These are phyloP conservation scores for Zychaea mexicana DNA, from an alignment of 371 early-diverging fungal species.

Conservation along the genomic window DNA sequence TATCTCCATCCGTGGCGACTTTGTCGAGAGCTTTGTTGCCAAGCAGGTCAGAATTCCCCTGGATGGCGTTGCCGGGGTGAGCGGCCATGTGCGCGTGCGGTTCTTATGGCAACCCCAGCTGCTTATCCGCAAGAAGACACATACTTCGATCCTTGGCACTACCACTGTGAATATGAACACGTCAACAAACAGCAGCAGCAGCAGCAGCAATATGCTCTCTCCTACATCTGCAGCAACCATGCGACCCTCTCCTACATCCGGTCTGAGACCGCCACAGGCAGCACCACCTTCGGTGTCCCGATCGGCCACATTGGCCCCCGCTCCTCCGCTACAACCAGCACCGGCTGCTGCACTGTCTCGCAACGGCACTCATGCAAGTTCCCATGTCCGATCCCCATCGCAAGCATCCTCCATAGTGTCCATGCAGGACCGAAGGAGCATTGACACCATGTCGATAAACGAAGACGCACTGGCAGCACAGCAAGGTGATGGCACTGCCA, in stretches of 20 bases:
- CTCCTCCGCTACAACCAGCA: not conserved
- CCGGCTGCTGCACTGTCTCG: not conserved
- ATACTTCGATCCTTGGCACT: slow-evolving; percentile 36
- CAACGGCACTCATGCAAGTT: slow-evolving; percentile 4
- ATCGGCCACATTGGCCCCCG: not conserved
- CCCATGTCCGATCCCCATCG: not conserved
- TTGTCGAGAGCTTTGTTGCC: slow-evolving; percentile 41
- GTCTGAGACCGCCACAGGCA: not conserved
- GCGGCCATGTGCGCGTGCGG: slow-evolving; percentile 39
- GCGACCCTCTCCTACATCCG: slow-evolving; percentile 6
- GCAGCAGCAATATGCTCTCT: slow-evolving; percentile 1
- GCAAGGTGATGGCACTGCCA: slow-evolving; percentile 15
- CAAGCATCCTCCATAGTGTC: slow-evolving; percentile 8
- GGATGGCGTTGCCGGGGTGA: slow-evolving; percentile 45
- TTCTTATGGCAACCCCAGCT: slow-evolving; percentile 53
- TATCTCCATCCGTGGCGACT: slow-evolving; percentile 42
- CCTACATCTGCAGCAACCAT: slow-evolving; percentile 8
- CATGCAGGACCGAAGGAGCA: slow-evolving; percentile 5
- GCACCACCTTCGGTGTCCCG: not conserved
- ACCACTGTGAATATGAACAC: not conserved
- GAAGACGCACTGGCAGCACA: slow-evolving; percentile 8
- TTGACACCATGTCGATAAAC: slow-evolving; percentile 23
- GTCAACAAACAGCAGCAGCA: slow-evolving; percentile 1
- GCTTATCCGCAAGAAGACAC: slow-evolving; percentile 38
- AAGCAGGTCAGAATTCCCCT: slow-evolving; percentile 40